phyloP scores from a whole-genome alignment of 257 asterid species.

The Fraxinus americana region DNA sequence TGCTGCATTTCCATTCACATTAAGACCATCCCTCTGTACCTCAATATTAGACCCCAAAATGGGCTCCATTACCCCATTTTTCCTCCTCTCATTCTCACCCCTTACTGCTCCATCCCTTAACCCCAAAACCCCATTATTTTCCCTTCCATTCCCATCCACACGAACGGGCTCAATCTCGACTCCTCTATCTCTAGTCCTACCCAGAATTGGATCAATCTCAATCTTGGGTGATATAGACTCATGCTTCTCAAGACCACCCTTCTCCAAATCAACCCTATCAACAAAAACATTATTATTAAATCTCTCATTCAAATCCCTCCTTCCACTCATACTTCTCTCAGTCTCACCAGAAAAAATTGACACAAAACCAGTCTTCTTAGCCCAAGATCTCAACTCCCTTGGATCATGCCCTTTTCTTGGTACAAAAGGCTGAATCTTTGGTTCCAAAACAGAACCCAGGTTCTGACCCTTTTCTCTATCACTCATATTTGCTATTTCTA shows the following conservation, averaged over 20 bases:
- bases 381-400: slow-evolving; percentile 94
- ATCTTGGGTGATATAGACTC: slow-evolving; percentile 75
- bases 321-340: slow-evolving; percentile 52
- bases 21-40: slow-evolving; percentile 37
- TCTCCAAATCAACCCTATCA: slow-evolving; percentile 64
- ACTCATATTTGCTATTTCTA: slow-evolving; percentile 42
- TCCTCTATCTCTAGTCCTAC: slow-evolving; percentile 67
- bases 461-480: slow-evolving; percentile 50
- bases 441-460: slow-evolving; percentile 49
- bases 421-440: slow-evolving; percentile 78
- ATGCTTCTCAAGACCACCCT: slow-evolving; percentile 48
- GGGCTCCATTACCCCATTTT: slow-evolving; percentile 40
- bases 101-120: slow-evolving; percentile 37
- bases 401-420: slow-evolving; percentile 75
- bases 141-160: slow-evolving; percentile 41
- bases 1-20: slow-evolving; percentile 34
- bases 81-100: slow-evolving; percentile 39
- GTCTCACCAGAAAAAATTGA: slow-evolving; percentile 79
- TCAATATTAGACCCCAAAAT: slow-evolving; percentile 32
- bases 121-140: slow-evolving; percentile 37
- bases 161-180: slow-evolving; percentile 63
- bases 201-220: slow-evolving; percentile 86
- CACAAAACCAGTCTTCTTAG: slow-evolving; percentile 92
- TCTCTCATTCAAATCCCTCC: slow-evolving; percentile 45
- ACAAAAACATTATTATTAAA: slow-evolving; percentile 21